A percentile compares a stretch with the other conserved stretches of the same genome.
Evolutionary conservation across 139 green algal genomes (phyloP).

Genomic region (Chlamydomonas schloesseri): DNA sequence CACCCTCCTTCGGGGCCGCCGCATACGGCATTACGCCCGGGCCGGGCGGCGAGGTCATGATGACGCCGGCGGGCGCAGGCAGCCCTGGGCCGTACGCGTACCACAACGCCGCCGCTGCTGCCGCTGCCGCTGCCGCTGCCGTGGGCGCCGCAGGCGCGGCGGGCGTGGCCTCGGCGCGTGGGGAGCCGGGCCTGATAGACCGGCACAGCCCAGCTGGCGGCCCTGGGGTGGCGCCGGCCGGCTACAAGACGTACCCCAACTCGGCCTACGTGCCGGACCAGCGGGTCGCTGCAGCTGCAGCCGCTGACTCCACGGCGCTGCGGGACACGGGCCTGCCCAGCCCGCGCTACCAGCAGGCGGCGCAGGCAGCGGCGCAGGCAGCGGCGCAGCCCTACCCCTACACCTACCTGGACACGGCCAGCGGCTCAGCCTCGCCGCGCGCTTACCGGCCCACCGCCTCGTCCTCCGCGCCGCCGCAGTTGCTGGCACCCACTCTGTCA

Average conservation of each 20-base stretch:
- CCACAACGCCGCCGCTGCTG: background rate
- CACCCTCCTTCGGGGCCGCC: background rate
- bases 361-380: too few relatives aligned
- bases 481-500: background rate
- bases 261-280: background rate
- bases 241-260: conserved; percentile 29
- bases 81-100: background rate
- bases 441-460: background rate
- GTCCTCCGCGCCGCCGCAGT: background rate
- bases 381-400: background rate
- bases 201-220: background rate
- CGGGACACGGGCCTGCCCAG: background rate
- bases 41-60: too few relatives aligned
- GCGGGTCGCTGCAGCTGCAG: too few relatives aligned
- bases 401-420: background rate
- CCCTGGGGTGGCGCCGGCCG: too few relatives aligned
- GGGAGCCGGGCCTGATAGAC: background rate
- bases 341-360: background rate
- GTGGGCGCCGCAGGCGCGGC: too few relatives aligned
- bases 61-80: too few relatives aligned
- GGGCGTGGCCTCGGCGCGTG: background rate
- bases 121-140: too few relatives aligned
- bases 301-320: background rate
- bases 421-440: background rate
- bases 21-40: too few relatives aligned